These are phyloP conservation scores for Lophiotrema nucula DNA, from an alignment of 495 filamentous ascomycete species.

Conservation along the genomic window DNA sequence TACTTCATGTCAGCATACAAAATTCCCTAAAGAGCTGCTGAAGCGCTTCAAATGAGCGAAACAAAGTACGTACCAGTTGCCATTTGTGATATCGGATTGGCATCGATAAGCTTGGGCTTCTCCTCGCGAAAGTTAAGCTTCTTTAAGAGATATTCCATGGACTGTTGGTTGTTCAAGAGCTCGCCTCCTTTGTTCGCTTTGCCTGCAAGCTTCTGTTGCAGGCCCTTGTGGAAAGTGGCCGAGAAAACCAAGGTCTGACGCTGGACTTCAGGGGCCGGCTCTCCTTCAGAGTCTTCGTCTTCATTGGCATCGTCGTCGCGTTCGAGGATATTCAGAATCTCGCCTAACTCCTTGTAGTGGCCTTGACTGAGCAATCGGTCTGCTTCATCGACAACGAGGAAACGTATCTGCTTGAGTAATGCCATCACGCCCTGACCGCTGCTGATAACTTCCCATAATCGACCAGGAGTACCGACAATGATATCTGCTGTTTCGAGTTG, in stretches of 20 bases:
- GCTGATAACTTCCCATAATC: slow-evolving; percentile 91
- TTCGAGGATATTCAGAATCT: slow-evolving; percentile 77
- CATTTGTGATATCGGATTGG: slow-evolving; percentile 84
- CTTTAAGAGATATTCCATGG: slow-evolving; percentile 88
- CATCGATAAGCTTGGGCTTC: slow-evolving; percentile 87
- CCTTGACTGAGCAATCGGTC: slow-evolving; percentile 90
- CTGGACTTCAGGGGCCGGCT: slow-evolving; percentile 13
- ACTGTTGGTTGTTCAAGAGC: slow-evolving; percentile 68
- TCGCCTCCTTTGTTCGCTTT: slow-evolving; percentile 60
- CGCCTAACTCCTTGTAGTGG: slow-evolving; percentile 88
- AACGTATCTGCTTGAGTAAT: slow-evolving; percentile 68
- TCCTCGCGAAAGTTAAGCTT: slow-evolving; percentile 82
- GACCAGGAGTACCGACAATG: slow-evolving; percentile 85
- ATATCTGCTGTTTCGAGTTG: slow-evolving; percentile 75
- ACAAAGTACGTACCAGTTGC: no score
- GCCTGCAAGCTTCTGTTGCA: slow-evolving; percentile 86
- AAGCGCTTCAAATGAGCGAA: no score
- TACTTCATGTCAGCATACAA: no score
- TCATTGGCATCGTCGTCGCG: slow-evolving; percentile 50
- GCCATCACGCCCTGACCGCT: slow-evolving; percentile 57
- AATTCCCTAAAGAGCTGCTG: no score
- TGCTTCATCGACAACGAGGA: slow-evolving; percentile 90
- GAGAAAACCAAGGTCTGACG: slow-evolving; percentile 95
- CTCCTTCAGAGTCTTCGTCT: slow-evolving; percentile 34
- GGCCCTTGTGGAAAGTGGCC: slow-evolving; percentile 84